These are phyloP conservation scores for Capsicum baccatum DNA, from an alignment of 257 asterid species.

Conservation along the genomic window DNA sequence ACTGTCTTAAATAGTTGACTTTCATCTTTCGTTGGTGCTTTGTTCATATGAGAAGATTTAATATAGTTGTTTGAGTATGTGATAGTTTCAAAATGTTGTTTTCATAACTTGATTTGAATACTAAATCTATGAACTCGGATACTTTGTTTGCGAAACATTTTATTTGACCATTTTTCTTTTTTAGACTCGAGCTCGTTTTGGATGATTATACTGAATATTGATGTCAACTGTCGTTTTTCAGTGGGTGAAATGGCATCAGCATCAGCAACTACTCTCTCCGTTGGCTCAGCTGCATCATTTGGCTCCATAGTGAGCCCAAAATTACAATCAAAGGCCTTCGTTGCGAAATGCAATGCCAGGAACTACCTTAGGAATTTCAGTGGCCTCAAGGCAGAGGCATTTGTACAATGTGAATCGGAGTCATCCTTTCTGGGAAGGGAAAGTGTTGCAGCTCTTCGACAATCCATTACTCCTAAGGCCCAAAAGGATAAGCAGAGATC, in stretches of 20 bases:
- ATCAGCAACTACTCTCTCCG: conserved; percentile 33
- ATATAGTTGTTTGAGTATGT: neutral
- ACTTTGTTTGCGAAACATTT: neutral
- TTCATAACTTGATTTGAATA: neutral
- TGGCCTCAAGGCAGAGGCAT: conserved; percentile 32
- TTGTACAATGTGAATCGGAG: conserved; percentile 14
- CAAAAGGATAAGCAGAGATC: neutral
- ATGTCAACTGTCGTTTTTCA: conserved; percentile 12
- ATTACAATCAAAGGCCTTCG: conserved; percentile 26
- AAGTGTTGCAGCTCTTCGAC: conserved; percentile 30
- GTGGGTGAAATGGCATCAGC: conserved; percentile 33
- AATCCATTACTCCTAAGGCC: conserved; percentile 20
- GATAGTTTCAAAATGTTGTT: neutral
- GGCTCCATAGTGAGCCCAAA: conserved; percentile 15
- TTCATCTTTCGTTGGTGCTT: too few species aligned
- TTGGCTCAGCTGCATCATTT: conserved; percentile 25
- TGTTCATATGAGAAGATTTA: neutral
- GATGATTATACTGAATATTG: neutral
- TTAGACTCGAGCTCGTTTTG: neutral
- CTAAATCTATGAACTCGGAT: neutral
- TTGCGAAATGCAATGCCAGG: neutral
- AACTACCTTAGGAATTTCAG: conserved; percentile 25
- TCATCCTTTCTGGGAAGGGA: conserved; percentile 30
- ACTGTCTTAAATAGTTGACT: neutral
- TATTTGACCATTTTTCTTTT: neutral